Evolutionary conservation across 805 yeast genomes (phyloP), one percentile per base, ranked within the genome.

Genomic region (Barnettozyma vustinii): DNA sequence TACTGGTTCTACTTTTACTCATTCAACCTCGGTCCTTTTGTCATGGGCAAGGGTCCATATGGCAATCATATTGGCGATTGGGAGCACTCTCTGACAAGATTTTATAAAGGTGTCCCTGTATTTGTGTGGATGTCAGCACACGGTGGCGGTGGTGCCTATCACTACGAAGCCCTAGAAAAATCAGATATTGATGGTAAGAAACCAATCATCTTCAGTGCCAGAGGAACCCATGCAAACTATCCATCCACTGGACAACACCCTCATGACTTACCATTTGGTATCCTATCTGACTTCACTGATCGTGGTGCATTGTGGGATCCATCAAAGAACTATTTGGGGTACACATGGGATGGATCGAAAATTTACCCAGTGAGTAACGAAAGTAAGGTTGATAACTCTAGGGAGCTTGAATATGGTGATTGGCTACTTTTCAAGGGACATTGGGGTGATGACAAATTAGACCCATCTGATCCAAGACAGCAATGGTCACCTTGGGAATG

Each of bases 1-100:
- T 92, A 79, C 63, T 92, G 98, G 97, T 94, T 92, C 65, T 91
- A 88, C 62, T 92, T 92, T 62, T 92, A 94, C 63, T 84, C 96
- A 2, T 92, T 92, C 71, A 92, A 92, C 63, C 71, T 87, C 55
- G 99, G 99, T 0, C 97, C 99, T 0, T 92, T 83, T 68, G 97
- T 92, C 9, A 90, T 92, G 97, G 98, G 98, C 3, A 77, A 79
- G 35, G 99, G 99, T 0, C 99, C 99, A 0, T 94, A 85, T 71
- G 99, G 99, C 0, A 87, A 92, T 63, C 99, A 92, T 62, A 81
- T 94, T 32, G 99, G 98, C 7, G 99, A 92, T 69, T 92, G 99
- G 99, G 99, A 92, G 59, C 99, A 92, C 65, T 81, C 95, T 1
- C 68, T 92, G 33, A 92, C 90, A 13, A 73, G 99, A 23, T 92